Percentiles rank a stretch among this genome's conserved stretches.
These are phyloP conservation scores for Apiospora aurea DNA, from an alignment of 2,329 filamentous ascomycete genomes.

Conservation along the genomic window DNA sequence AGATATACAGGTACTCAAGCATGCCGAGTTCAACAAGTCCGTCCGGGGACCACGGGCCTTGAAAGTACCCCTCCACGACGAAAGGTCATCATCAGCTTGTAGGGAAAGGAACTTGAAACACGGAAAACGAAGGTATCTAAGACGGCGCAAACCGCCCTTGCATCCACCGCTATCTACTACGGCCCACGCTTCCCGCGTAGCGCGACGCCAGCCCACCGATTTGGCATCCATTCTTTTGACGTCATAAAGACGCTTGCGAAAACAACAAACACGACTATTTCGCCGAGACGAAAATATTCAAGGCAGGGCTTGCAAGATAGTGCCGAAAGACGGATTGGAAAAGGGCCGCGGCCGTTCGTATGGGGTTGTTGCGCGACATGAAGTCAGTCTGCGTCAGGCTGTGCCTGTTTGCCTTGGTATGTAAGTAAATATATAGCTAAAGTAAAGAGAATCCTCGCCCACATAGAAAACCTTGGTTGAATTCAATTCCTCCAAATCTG, in stretches of 20 bases:
- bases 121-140: background rate
- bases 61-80: background rate
- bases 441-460: background rate
- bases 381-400: background rate
- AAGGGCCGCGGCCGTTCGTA: background rate
- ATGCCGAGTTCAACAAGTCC: background rate
- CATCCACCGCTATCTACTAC: background rate
- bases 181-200: conserved; percentile 8
- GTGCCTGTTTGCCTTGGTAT: background rate
- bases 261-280: conserved; percentile 10
- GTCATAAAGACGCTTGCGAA: background rate
- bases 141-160: background rate
- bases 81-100: background rate
- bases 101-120: background rate
- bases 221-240: conserved; percentile 5
- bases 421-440: background rate
- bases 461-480: background rate
- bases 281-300: conserved; percentile 14
- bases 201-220: conserved; percentile 5
- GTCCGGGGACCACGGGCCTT: background rate
- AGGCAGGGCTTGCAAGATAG: conserved; percentile 15
- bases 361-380: conserved; percentile 2
- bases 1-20: background rate
- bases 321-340: background rate
- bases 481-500: background rate